A percentile compares a stretch with the other conserved stretches of the same genome.
Conservation (phyloP, 306 rosid species). For the Rubus idaeus region DNA sequence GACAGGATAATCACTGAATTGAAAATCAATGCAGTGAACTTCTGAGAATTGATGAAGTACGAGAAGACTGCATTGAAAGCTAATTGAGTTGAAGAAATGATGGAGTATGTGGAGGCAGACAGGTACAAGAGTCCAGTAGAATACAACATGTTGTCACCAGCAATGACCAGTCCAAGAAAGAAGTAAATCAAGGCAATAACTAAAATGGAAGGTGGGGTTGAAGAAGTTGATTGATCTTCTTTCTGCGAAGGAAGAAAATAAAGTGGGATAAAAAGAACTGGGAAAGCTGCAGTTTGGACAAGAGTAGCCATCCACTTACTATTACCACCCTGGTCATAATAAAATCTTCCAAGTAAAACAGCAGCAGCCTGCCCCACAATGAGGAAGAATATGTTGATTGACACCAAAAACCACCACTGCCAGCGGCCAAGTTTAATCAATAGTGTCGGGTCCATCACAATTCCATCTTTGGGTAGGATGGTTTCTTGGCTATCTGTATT, state of each 20-base stretch:
- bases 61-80: constrained; percentile 90
- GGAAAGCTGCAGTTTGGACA: constrained; percentile 87
- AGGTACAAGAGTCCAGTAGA: constrained; percentile 81
- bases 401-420: constrained; percentile 91
- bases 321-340: constrained; percentile 83
- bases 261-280: constrained; percentile 61
- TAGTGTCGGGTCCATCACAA: constrained; percentile 28
- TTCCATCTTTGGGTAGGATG: constrained; percentile 29
- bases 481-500: constrained; percentile 62
- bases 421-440: constrained; percentile 52
- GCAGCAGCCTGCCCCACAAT: constrained; percentile 80
- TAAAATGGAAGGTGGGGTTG: constrained; percentile 35
- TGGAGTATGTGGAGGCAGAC: constrained; percentile 86
- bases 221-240: constrained; percentile 41
- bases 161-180: constrained; percentile 58
- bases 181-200: constrained; percentile 46
- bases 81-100: constrained; percentile 78
- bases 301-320: constrained; percentile 94
- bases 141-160: constrained; percentile 81
- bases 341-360: constrained; percentile 83
- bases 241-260: constrained; percentile 42
- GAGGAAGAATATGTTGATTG: constrained; percentile 57
- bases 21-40: constrained; percentile 66
- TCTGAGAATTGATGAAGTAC: constrained; percentile 78
- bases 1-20: constrained; percentile 71